phyloP scores from a whole-genome alignment of 768 basidiomycete species.

The Austroboletus festivus region DNA sequence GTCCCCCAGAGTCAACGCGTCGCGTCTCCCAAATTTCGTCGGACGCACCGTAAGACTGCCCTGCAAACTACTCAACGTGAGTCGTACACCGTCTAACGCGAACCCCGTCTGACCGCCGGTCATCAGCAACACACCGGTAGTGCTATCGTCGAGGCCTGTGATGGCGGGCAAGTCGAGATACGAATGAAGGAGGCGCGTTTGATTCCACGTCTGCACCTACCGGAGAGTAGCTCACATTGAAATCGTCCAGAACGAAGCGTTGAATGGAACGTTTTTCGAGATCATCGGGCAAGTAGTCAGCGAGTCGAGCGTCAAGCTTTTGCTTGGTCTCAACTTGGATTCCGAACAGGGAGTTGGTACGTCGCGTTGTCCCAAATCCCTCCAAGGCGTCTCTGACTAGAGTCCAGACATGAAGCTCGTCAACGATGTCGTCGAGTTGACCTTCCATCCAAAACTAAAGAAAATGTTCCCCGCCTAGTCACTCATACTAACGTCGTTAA shows the following conservation, averaged over 20 bases:
- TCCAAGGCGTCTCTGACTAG: constrained; percentile 5
- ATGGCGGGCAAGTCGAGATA: constrained; percentile 61
- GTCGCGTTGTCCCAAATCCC: constrained; percentile 18
- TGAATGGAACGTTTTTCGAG: constrained; percentile 59
- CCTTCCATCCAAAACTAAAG: constrained; percentile 54
- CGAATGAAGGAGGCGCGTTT: constrained; percentile 39
- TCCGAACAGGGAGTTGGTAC: constrained; percentile 52
- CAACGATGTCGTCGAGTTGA: constrained; percentile 59
- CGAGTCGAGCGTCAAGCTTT: constrained; percentile 54
- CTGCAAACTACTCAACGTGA: constrained; percentile 57
- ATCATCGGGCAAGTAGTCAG: constrained; percentile 61
- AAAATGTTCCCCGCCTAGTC: constrained; percentile 42
- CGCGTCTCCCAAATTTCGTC: constrained; percentile 48
- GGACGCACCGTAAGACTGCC: constrained; percentile 59
- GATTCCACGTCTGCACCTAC: neutral
- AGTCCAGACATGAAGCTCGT: constrained; percentile 54
- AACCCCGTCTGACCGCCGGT: neutral
- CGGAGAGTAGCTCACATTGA: neutral
- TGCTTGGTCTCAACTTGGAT: constrained; percentile 54
- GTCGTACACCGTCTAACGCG: constrained; percentile 8
- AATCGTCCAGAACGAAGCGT: constrained; percentile 37
- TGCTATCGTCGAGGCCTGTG: constrained; percentile 61
- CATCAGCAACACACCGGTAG: constrained; percentile 38
- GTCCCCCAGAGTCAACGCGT: constrained; percentile 60
- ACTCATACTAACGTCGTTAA: neutral